phyloP scores from a whole-genome alignment of 352 stramenopile species.

The Phytophthora europaea region DNA sequence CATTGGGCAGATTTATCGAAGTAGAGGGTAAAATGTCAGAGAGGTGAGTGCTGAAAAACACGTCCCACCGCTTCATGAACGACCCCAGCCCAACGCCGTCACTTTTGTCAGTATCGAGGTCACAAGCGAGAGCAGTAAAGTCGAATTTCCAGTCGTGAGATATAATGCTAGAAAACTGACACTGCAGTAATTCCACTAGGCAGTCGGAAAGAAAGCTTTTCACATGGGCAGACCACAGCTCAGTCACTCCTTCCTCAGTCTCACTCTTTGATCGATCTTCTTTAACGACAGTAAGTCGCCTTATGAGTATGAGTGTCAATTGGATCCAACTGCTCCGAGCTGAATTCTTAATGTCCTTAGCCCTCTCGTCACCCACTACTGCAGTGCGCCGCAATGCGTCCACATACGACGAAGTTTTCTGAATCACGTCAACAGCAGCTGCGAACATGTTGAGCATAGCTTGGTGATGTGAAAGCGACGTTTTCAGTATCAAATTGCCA shows the following conservation, averaged over 20 bases:
- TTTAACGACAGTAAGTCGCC: conserved; percentile 5
- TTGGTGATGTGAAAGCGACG: conserved; percentile 13
- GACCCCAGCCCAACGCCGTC: background rate
- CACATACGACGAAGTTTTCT: conserved; percentile 30
- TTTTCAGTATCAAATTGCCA: conserved; percentile 7
- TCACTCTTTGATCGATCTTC: conserved; percentile 2
- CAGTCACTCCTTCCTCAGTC: conserved; percentile 4
- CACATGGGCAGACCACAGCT: conserved; percentile 32
- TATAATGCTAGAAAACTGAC: conserved; percentile 43
- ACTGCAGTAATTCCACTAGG: conserved; percentile 38
- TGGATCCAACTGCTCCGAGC: conserved; percentile 31
- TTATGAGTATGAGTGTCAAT: conserved; percentile 26
- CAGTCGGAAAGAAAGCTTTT: conserved; percentile 32
- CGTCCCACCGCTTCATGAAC: conserved; percentile 39
- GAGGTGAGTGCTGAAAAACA: conserved; percentile 43
- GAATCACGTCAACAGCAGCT: conserved; percentile 30
- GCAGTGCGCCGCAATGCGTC: conserved; percentile 17
- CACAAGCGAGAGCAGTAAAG: conserved; percentile 18
- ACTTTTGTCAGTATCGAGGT: background rate
- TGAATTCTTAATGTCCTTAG: conserved; percentile 17
- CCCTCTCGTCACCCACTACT: conserved; percentile 18
- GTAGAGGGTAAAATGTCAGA: conserved; percentile 48
- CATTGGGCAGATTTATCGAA: conserved; percentile 12
- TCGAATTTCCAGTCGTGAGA: conserved; percentile 61
- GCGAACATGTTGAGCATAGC: conserved; percentile 30